Evolutionary conservation across 2,329 filamentous ascomycete genomes (phyloP), one percentile per base, ranked within the genome.

Genomic region (Fusarium tupiense): DNA sequence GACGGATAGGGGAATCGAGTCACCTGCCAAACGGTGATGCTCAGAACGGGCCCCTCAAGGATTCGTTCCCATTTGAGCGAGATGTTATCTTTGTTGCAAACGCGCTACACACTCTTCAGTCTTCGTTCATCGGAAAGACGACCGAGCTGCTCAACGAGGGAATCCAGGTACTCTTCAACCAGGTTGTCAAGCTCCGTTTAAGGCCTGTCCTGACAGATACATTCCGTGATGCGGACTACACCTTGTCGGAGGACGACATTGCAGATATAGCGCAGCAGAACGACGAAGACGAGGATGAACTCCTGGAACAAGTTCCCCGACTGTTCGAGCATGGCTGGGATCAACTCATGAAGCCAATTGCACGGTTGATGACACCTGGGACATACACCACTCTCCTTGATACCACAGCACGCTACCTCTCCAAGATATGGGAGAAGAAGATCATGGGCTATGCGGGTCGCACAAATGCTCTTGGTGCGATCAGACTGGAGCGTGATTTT

Each of bases 141-240:
- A 90, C 87, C 12, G 95, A 98, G 80, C 88, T 99, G 13, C 88
- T 97, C 68, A 90, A 90, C 62, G 96, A 98, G 80, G 94, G 94
- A 38, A 89, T 98, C 37, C 90, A 93, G 75, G 95, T 97, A 10
- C 88, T 98, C 50, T 97, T 97, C 81, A 92, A 93, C 78, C 93
- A 95, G 78, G 94, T 98, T 5, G 88, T 98, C 77, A 96, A 96
- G 80, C 90, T 91, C 5, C 93, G 95, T 17, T 87, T 99, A 20
- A 91, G 95, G 2, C 94, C 94, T 0, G 91, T 98, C 7, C 87
- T 99, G 17, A 89, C 91, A 24, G 96, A 99, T 67, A 92, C 95
- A 0, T 98, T 98, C 87, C 92, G 95, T 49, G 96, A 98, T 78
- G 90, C 94, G 29, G 95, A 98, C 83, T 99, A 99, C 83, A 88